Percentiles rank a stretch among this genome's conserved stretches.
Conservation (phyloP, 2,329 filamentous ascomycete genomes). For the Botryotinia calthae region DNA sequence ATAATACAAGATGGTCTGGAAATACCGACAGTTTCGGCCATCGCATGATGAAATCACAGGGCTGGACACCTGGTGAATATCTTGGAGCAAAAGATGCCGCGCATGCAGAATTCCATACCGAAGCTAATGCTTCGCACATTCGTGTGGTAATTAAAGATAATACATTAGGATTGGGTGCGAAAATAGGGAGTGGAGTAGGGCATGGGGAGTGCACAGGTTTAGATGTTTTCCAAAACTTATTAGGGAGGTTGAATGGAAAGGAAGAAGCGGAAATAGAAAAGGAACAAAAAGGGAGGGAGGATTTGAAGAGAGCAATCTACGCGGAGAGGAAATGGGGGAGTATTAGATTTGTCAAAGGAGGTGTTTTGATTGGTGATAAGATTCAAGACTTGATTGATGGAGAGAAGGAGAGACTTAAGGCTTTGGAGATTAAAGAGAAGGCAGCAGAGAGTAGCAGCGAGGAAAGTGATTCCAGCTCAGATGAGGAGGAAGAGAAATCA, state of each 20-base stretch:
- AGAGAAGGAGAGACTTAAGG: slow-evolving; percentile 37
- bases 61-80: slow-evolving; percentile 83
- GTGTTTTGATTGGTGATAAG: slow-evolving; percentile 61
- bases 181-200: slow-evolving; percentile 62
- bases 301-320: slow-evolving; percentile 70
- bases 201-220: slow-evolving; percentile 78
- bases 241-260: slow-evolving; percentile 88
- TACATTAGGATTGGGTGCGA: slow-evolving; percentile 83
- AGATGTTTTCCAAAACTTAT: slow-evolving; percentile 78
- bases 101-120: slow-evolving; percentile 73
- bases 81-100: slow-evolving; percentile 75
- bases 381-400: slow-evolving; percentile 48
- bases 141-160: slow-evolving; percentile 85
- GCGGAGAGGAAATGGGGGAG: slow-evolving; percentile 72
- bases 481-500: slow-evolving; percentile 19
- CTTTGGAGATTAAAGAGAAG: slow-evolving; percentile 30
- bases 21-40: slow-evolving; percentile 83
- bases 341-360: slow-evolving; percentile 86
- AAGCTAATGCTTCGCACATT: slow-evolving; percentile 81
- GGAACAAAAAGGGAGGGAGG: slow-evolving; percentile 65
- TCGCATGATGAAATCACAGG: slow-evolving; percentile 81
- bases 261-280: slow-evolving; percentile 68
- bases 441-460: slow-evolving; percentile 18
- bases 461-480: slow-evolving; percentile 8
- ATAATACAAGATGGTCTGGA: slow-evolving; percentile 90